These are phyloP conservation scores for Arthroderma uncinatum DNA, from an alignment of 2,329 filamentous ascomycete genomes.

Conservation along the genomic window DNA sequence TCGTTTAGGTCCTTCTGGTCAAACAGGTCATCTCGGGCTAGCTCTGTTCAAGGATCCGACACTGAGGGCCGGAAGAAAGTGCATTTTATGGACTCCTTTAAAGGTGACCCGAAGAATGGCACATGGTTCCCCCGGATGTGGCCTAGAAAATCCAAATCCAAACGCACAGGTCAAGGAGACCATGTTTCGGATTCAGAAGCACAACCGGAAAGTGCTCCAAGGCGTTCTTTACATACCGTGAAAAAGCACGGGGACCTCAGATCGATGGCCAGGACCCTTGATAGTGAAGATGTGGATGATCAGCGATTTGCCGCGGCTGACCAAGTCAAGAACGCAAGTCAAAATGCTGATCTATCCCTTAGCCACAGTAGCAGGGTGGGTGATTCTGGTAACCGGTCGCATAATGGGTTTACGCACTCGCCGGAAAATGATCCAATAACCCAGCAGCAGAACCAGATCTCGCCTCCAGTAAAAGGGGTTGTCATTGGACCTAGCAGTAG, in stretches of 20 bases:
- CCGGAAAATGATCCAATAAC: neutral
- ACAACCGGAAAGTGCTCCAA: neutral
- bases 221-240: slow-evolving; percentile 12
- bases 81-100: slow-evolving; percentile 9
- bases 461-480: neutral
- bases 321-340: neutral
- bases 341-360: neutral
- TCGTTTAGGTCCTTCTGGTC: slow-evolving; percentile 15
- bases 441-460: neutral
- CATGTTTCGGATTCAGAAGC: neutral
- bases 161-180: neutral
- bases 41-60: slow-evolving; percentile 11
- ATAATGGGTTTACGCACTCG: neutral
- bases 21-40: slow-evolving; percentile 12
- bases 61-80: slow-evolving; percentile 8
- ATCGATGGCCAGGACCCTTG: slow-evolving; percentile 7
- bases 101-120: neutral
- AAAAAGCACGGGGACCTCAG: slow-evolving; percentile 15
- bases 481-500: neutral
- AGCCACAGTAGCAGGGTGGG: too few species aligned
- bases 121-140: slow-evolving; percentile 6
- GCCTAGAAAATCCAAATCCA: slow-evolving; percentile 7
- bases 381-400: neutral
- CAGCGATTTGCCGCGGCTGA: too few species aligned
- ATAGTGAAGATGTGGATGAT: neutral